Evolutionary conservation across 495 filamentous ascomycete species (phyloP).

Genomic region (Tuber calosporum): DNA sequence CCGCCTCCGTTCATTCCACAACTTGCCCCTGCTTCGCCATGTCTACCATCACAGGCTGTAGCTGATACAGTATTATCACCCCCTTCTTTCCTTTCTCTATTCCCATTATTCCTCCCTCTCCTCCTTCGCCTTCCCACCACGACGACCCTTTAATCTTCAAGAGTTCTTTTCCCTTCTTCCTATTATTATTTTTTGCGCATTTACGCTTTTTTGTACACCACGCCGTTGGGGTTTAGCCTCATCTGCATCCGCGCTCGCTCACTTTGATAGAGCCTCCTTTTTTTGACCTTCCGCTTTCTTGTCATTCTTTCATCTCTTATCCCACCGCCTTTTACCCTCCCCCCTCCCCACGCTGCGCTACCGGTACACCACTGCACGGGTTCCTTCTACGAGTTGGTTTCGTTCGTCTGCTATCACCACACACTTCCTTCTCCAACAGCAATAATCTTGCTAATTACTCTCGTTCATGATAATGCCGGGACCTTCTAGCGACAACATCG

Average conservation of each 20-base stretch:
- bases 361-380: background rate
- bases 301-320: background rate
- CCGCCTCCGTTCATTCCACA: too few relatives aligned
- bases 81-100: background rate
- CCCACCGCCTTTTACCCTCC: background rate
- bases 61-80: background rate
- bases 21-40: too few relatives aligned
- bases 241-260: background rate
- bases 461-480: background rate
- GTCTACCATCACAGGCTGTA: background rate
- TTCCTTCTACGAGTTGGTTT: background rate
- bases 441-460: background rate
- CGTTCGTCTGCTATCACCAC: background rate
- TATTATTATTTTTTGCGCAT: background rate
- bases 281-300: background rate
- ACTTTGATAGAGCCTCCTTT: background rate
- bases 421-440: background rate
- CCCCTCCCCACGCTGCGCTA: background rate
- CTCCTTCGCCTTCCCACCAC: background rate
- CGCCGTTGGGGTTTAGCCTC: background rate
- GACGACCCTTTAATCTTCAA: background rate
- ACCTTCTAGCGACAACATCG: slow-evolving; percentile 33
- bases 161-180: background rate
- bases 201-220: background rate
- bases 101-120: background rate